A percentile compares a stretch with the other conserved stretches of the same genome.
Evolutionary conservation across 768 basidiomycete genomes (phyloP).

Genomic region (Trametes punicea): DNA sequence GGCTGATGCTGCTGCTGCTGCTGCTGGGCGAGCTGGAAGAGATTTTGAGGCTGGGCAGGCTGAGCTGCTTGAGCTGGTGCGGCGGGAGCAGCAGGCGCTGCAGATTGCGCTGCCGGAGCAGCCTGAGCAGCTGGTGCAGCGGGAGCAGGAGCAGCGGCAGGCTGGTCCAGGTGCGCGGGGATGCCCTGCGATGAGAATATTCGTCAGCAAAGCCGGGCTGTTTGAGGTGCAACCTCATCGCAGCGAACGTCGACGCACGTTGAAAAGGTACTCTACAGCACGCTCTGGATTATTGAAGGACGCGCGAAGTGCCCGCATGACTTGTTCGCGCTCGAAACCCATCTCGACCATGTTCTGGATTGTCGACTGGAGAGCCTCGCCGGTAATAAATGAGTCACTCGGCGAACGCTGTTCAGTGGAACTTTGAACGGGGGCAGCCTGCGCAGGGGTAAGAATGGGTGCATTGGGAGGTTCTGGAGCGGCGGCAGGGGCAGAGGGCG

Average conservation of each 20-base stretch:
- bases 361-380: constrained; percentile 69
- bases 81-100: constrained; percentile 18
- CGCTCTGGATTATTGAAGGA: constrained; percentile 98
- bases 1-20: constrained; percentile 48
- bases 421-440: constrained; percentile 32
- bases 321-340: constrained; percentile 88
- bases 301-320: constrained; percentile 81
- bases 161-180: constrained; percentile 62
- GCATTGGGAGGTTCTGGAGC: constrained; percentile 36
- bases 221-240: too few species aligned
- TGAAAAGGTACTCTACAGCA: constrained; percentile 98
- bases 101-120: constrained; percentile 28
- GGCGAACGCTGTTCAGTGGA: constrained; percentile 34
- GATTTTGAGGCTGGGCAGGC: constrained; percentile 62
- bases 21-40: constrained; percentile 85
- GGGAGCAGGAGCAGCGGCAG: constrained; percentile 37
- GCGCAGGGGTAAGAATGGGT: constrained; percentile 30
- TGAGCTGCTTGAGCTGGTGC: constrained; percentile 31
- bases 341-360: constrained; percentile 87
- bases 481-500: constrained; percentile 35
- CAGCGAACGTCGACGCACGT: constrained; percentile 43
- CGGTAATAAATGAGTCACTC: constrained; percentile 71
- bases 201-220: constrained; percentile 4
- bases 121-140: too few species aligned
- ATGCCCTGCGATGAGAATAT: constrained; percentile 57